These are phyloP conservation scores for Zychaea mexicana DNA, from an alignment of 371 early-diverging fungal species.

Conservation along the genomic window DNA sequence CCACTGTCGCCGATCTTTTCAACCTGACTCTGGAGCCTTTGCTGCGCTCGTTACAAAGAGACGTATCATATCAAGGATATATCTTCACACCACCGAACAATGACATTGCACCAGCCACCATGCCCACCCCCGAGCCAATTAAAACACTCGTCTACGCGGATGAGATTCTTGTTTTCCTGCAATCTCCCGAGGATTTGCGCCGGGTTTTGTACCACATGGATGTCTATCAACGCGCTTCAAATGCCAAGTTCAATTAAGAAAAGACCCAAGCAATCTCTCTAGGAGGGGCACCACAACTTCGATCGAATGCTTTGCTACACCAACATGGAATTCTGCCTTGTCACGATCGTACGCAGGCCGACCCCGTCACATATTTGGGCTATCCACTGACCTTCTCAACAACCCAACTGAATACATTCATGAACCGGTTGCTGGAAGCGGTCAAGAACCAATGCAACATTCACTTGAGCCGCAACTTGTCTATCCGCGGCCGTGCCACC, in stretches of 20 bases:
- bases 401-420: constrained; percentile 13
- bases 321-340: neutral
- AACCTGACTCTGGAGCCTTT: constrained; percentile 25
- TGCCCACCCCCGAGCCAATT: neutral
- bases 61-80: neutral
- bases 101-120: no score
- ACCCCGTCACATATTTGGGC: neutral
- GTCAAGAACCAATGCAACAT: constrained; percentile 2
- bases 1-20: constrained; percentile 23
- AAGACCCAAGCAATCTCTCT: constrained; percentile 5
- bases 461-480: constrained; percentile 9
- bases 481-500: constrained; percentile 18
- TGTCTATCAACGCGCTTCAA: constrained; percentile 1
- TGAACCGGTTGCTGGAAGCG: constrained; percentile 5
- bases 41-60: neutral
- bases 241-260: constrained; percentile 7
- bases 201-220: neutral
- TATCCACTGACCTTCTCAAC: neutral
- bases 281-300: neutral
- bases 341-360: neutral
- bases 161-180: constrained; percentile 9
- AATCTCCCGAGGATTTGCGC: neutral
- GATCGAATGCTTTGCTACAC: neutral
- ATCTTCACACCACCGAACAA: neutral
- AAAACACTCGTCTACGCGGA: constrained; percentile 13